These are phyloP conservation scores for Bryopsis sp. DNA, from an alignment of 139 green algal species.

Conservation along the genomic window DNA sequence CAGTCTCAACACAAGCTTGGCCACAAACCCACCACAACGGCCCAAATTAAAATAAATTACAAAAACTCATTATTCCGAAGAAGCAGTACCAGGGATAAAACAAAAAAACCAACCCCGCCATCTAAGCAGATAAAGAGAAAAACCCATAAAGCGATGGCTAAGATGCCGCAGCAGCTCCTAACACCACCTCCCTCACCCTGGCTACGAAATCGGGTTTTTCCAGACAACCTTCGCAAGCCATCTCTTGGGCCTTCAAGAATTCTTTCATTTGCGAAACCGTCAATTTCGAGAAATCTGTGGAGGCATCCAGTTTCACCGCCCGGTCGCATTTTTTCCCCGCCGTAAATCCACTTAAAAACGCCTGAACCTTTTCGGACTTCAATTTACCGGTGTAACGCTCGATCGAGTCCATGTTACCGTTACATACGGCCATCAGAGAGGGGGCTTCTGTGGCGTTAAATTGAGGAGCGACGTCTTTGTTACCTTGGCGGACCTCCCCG, in stretches of 20 bases:
- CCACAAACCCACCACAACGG: too few species aligned
- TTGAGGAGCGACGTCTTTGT: neutral
- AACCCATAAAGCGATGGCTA: too few species aligned
- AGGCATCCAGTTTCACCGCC: constrained; percentile 36
- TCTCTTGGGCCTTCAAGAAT: constrained; percentile 40
- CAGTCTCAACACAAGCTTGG: too few species aligned
- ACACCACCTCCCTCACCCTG: constrained; percentile 30
- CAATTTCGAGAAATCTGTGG: constrained; percentile 51
- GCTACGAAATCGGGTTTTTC: constrained; percentile 65
- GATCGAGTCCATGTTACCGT: constrained; percentile 45
- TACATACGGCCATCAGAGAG: constrained; percentile 56
- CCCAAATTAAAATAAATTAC: too few species aligned
- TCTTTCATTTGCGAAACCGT: constrained; percentile 59
- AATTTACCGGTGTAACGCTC: constrained; percentile 42
- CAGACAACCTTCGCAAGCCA: constrained; percentile 51
- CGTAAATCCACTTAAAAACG: constrained; percentile 49
- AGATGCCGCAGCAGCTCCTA: too few species aligned
- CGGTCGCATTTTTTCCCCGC: constrained; percentile 47
- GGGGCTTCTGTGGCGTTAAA: constrained; percentile 23
- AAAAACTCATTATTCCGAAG: too few species aligned
- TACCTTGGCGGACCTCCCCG: constrained; percentile 21
- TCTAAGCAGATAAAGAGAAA: too few species aligned
- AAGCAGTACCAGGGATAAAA: too few species aligned
- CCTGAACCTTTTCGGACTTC: constrained; percentile 48
- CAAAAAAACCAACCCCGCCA: too few species aligned